Evolutionary conservation across 176 grass and related monocot genomes (phyloP), one percentile per base, ranked within the genome.

Genomic region (Triticum urartu): DNA sequence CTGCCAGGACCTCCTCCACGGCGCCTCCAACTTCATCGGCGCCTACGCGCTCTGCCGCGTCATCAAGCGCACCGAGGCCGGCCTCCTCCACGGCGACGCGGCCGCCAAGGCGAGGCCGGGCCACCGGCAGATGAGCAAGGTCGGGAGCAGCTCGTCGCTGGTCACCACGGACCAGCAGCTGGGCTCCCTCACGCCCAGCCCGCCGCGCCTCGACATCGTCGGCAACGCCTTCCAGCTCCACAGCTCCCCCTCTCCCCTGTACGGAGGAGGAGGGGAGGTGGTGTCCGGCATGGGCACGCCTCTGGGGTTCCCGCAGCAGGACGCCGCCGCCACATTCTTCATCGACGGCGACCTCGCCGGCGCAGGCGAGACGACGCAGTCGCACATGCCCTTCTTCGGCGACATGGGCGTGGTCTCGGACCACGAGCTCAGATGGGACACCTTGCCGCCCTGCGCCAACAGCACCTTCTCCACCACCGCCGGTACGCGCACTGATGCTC

Each of bases 1-100:
- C 78, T 99, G 97, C 68, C 92, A 97, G 87, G 91, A 97, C 84
- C 78, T 94, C 58, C 64, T 66, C 30, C 94, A 94, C 48, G 92
- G 97, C 89, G 90, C 90, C 6, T 91, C 82, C 54, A 99, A 91
- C 75, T 99, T 99, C 83, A 36, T 99, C 80, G 74, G 74, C 1
- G 74, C 85, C 18, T 99, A 89, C 87, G 89, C 94, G 38, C 36
- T 99, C 82, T 99, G 97, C 85, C 94, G 86, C 30, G 90, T 99
- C 76, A 91, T 93, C 80, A 99, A 99, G 80, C 88, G 97, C 22
- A 75, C 88, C 83, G 92, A 89, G 75, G 83, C 82, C 30, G 88
- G 91, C 36, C 84, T 86, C 21, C 84, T 86, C 22, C 60, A 63
- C 47, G 80, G 86, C 65, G 85, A 84, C 74, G 67, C 68, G 66